phyloP scores from a whole-genome alignment of 2,329 filamentous ascomycete genomes.

The Endoconidiophora polonica region DNA sequence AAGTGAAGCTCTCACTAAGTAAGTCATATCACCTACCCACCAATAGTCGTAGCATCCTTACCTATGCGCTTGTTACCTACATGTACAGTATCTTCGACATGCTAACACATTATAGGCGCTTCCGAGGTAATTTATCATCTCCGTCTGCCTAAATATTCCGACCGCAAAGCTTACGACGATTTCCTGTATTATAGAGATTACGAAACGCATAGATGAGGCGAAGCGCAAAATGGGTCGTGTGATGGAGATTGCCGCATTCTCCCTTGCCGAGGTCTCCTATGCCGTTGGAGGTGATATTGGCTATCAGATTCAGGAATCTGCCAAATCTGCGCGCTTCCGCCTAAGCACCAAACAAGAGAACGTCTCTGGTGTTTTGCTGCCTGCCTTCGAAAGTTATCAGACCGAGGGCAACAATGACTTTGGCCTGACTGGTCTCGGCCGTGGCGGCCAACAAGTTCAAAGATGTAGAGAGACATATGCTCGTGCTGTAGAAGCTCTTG shows the following conservation, averaged over 20 bases:
- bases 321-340: constrained; percentile 80
- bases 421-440: constrained; percentile 83
- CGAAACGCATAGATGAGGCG: constrained; percentile 89
- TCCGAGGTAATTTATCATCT: constrained; percentile 46
- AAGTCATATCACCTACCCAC: constrained; percentile 21
- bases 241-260: constrained; percentile 98
- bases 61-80: background rate
- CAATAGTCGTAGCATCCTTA: background rate
- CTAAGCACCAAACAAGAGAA: constrained; percentile 95
- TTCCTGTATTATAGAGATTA: constrained; percentile 52
- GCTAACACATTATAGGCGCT: constrained; percentile 42
- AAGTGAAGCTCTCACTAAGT: constrained; percentile 97
- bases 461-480: constrained; percentile 91
- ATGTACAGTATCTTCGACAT: constrained; percentile 2
- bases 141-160: background rate
- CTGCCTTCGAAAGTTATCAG: constrained; percentile 80
- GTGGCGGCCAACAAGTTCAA: constrained; percentile 94
- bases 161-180: background rate
- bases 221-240: constrained; percentile 99
- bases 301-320: constrained; percentile 95
- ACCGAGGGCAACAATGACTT: constrained; percentile 90
- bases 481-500: constrained; percentile 83
- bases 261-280: constrained; percentile 91
- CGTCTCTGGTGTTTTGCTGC: constrained; percentile 88
- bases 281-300: constrained; percentile 89